Evolutionary conservation across 805 yeast genomes (phyloP), one percentile per base, ranked within the genome.

Genomic region (Candida koratica): DNA sequence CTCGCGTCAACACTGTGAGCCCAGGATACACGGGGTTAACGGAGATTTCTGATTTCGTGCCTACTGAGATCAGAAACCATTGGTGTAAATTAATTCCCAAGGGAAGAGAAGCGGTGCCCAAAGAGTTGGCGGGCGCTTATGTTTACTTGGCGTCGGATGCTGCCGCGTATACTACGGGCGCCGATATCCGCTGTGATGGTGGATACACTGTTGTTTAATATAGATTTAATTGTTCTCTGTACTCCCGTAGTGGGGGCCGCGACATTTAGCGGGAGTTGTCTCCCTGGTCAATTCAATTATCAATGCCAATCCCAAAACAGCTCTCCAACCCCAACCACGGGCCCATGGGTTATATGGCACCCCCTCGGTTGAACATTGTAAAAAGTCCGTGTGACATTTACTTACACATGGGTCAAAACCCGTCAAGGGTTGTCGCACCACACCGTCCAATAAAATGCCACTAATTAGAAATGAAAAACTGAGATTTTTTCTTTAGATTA

Each of bases 11-110:
- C 66, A 68, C 84, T 18, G 73, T 85, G 19, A 79, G 87, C 11
- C 95, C 95, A 15, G 95, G 95, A n/a, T 85, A 86, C 66, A 81
- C 84, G 42, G 74, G 72, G 41, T 29, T 30, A 18, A 83, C 94
- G 6, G 86, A 81, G 44, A 69, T 85, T 32, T 54, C 66, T 25
- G 69, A 61, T 40, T 67, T 67, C 37, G 62, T 58, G n/a, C 58
- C 61, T 4, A 52, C 49, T 11, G 65, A 56, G 4, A 47, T 55
- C 36, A 63, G 64, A 56, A 49, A 51, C 38, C 54, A 47, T 32
- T 67, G 73, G 73, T 60, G 64, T 55, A 41, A 51, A 22, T 53
- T 64, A 50, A 64, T 59, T 75, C 93, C 94, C 40, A 51, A 78
- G 66, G 93, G 90, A 17, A 77, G 95, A 57, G 79, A 82, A 54